Base-by-base conservation (phyloP, 1,284 basidiomycete species). In the Quambalaria eucalypti region DNA sequence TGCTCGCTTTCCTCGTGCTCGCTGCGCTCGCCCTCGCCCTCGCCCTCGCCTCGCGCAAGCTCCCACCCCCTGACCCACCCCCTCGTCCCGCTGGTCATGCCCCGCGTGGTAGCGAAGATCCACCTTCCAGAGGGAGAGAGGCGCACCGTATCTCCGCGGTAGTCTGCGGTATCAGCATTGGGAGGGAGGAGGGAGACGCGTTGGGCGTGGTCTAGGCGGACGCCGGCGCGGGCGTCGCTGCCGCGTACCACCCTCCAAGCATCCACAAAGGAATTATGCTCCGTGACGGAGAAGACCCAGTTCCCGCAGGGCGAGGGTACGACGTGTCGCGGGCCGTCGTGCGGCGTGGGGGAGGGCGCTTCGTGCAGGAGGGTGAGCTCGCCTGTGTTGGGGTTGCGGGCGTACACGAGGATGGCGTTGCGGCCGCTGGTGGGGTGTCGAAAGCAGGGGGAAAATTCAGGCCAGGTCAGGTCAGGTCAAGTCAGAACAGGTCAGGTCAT, bases 141-240 rank as follows among this genome's bases (percentile, higher is more conserved):
- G 7, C 71, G 60, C 2, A 73, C 51, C 4, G 71, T 73, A 51
- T 73, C 69, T 16, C 71, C 71, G 14, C 71, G 48, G 31, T 52
- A 73, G 7, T 51, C 25, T 25, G 40, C 16, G 4, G 64, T 48
- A 6, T 52, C 38, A 8, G 16, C 30, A 21, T 44, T 8, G 1
- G 55, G 38, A 10, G 36, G 47, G 2, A 68, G 52, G 36, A 68
- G 36, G 16, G 65, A 62, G 4, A 58, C 54, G 0, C 47, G 16
- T 2, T 39, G 55, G 1, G 61, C 23, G 21, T 60, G 53, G 10
- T 39, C 14, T 16, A 56, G 5, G 23, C 26, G 5, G 23, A 39
- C 36, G 16, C 10, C 10, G 3, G 16, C 21, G 4, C 4, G 36
- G 4, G 16, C 21, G 36, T 39, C 36, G 21, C 30, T 30, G 2